These are phyloP conservation scores for Neonectria neomacrospora DNA, from an alignment of 2,329 filamentous ascomycete species.

Conservation along the genomic window DNA sequence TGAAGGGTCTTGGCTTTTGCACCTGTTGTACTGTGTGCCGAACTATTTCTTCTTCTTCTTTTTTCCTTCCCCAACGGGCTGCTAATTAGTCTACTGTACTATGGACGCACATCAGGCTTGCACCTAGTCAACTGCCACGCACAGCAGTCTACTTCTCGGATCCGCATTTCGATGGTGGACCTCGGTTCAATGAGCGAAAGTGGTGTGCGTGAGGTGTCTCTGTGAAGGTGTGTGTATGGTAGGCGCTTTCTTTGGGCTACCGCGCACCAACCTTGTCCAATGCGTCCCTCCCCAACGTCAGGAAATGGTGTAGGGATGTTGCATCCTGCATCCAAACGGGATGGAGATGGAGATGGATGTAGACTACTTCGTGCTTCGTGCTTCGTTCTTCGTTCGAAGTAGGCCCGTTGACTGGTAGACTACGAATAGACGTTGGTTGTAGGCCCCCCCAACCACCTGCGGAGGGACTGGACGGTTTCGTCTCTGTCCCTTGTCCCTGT, in stretches of 20 bases:
- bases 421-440: not conserved
- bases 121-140: too few relatives aligned
- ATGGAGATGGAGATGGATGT: not conserved
- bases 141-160: not conserved
- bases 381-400: too few relatives aligned
- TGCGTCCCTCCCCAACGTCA: not conserved
- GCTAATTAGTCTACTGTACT: not conserved
- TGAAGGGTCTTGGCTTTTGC: not conserved
- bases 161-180: not conserved
- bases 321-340: not conserved
- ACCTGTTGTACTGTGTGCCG: not conserved
- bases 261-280: not conserved
- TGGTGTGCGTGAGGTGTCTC: not conserved
- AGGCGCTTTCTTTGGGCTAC: constrained; percentile 1
- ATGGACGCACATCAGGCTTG: not conserved
- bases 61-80: not conserved
- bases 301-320: not conserved
- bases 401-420: not conserved
- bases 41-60: not conserved
- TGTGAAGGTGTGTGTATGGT: not conserved
- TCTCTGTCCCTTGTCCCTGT: not conserved
- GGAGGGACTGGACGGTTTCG: not conserved
- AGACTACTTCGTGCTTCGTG: too few relatives aligned
- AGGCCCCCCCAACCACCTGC: not conserved
- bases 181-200: not conserved